Percentiles rank a stretch among this genome's conserved stretches.
Evolutionary conservation across 2,329 filamentous ascomycete species (phyloP).

Genomic region (Neopestalotiopsis sp.): DNA sequence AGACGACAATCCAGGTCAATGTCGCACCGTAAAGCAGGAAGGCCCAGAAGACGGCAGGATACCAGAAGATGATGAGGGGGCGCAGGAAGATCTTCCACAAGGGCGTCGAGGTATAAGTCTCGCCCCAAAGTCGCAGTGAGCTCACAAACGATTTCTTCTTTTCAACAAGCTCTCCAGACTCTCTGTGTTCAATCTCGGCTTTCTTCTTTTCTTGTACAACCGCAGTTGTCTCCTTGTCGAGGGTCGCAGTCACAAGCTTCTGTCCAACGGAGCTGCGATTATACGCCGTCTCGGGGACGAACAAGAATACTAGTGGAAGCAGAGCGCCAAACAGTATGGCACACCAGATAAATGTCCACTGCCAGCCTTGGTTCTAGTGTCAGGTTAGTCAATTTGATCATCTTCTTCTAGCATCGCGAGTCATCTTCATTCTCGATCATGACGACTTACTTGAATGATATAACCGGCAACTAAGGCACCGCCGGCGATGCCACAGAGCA

Average conservation of each 20-base stretch:
- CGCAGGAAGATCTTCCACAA: slow-evolving; percentile 46
- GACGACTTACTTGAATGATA: slow-evolving; percentile 39
- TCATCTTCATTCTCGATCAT: no score
- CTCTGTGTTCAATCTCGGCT: slow-evolving; percentile 29
- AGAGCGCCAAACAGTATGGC: slow-evolving; percentile 50
- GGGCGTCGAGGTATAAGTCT: slow-evolving; percentile 41
- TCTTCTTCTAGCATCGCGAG: no score
- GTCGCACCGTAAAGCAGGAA: slow-evolving; percentile 53
- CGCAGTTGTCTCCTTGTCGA: slow-evolving; percentile 7
- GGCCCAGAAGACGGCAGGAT: slow-evolving; percentile 55
- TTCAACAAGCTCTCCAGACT: slow-evolving; percentile 26
- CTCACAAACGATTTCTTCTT: slow-evolving; percentile 38
- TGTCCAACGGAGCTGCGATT: slow-evolving; percentile 35
- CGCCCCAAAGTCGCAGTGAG: slow-evolving; percentile 40
- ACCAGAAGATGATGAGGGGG: slow-evolving; percentile 54
- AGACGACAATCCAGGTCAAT: slow-evolving; percentile 46
- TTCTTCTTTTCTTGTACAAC: slow-evolving; percentile 22
- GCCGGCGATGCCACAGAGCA: slow-evolving; percentile 45
- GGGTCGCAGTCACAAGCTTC: slow-evolving; percentile 18
- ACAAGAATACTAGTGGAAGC: slow-evolving; percentile 48
- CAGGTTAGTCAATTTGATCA: neutral
- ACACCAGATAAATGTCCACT: slow-evolving; percentile 52
- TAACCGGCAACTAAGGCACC: slow-evolving; percentile 45
- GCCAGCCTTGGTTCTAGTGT: slow-evolving; percentile 42
- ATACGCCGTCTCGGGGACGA: slow-evolving; percentile 57